Base-by-base conservation (phyloP, 192 early-diverging fungal species). In the Gamsiella multidivaricata region DNA sequence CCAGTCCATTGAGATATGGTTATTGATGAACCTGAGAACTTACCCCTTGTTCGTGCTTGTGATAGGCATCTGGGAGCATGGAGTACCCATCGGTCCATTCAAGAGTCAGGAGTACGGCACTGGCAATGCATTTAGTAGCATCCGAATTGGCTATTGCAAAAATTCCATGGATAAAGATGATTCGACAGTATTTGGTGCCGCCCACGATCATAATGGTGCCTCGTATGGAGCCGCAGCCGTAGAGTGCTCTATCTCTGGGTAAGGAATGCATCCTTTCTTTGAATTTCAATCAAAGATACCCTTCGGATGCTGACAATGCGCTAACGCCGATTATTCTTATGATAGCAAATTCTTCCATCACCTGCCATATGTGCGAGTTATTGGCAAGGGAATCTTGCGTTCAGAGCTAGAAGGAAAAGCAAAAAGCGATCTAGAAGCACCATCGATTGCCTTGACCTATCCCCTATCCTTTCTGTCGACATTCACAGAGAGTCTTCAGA, bases 171-270 rank as follows among this genome's bases (percentile, higher is more conserved):
- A 69, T 37, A 61, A 41, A 2, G 51, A 71, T 34, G 52, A 56
- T 42, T 70, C 73, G 20, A 72, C 69, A 4, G 51, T 29, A 34
- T 63, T 78, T 36, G 59, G 43, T 1, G 49, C 81, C 3, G 74
- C 57, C 4, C 67, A 54, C 0, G 73, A 78, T 36, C 68, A 58
- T n/a, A 67, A 54, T 4, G 73, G 81, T 10, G 25, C 61, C 8
- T 65, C 69, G 10, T 70, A 64, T 28, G 69, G 53, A 18, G 72
- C 74, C 18, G 73, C 81, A 22, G 50, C 69, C 3, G 73, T 82
- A 17, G 81, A 82, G 23, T 82, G 81, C 29, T 82, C 81, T 5
- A 65, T 82, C 14, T 82, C 81, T 31, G 81, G 73, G 59, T 78
- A 78, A 15, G 47, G 34, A 20, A 6, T 42, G n/a, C 3, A 17